Evolutionary conservation across 2,329 filamentous ascomycete genomes (phyloP).

Genomic region (Chalaropsis ovoidea): DNA sequence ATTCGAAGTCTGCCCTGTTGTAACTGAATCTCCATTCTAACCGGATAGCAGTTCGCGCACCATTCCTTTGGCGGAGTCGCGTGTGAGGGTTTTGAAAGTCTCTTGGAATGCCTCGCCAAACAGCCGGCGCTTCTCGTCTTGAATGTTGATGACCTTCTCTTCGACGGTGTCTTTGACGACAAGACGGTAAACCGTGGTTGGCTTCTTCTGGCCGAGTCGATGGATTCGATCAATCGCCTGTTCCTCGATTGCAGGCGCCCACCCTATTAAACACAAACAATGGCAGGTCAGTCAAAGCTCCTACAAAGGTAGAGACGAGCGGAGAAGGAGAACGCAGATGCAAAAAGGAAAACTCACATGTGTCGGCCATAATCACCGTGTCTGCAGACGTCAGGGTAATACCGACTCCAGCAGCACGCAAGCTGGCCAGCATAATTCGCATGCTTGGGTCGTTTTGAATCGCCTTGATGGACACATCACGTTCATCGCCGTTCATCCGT

Average conservation of each 20-base stretch:
- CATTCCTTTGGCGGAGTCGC: conserved; percentile 16
- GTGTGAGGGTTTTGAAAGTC: conserved; percentile 37
- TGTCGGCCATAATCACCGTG: conserved; percentile 73
- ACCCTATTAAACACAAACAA: conserved; percentile 42
- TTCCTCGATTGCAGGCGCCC: conserved; percentile 86
- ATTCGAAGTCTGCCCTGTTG: neutral
- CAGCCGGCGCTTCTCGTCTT: conserved; percentile 66
- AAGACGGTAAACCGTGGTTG: conserved; percentile 69
- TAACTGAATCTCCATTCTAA: neutral
- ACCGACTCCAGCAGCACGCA: conserved; percentile 74
- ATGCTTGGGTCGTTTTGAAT: conserved; percentile 58
- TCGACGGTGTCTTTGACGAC: conserved; percentile 75
- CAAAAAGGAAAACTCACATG: conserved; percentile 41
- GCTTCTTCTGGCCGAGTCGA: conserved; percentile 68
- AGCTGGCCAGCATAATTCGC: conserved; percentile 68
- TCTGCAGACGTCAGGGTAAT: conserved; percentile 79
- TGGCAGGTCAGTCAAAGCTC: neutral
- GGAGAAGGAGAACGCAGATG: neutral
- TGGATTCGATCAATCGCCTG: conserved; percentile 85
- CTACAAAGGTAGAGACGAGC: too few relatives aligned
- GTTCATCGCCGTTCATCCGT: conserved; percentile 57
- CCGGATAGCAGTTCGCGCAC: conserved; percentile 19
- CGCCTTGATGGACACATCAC: conserved; percentile 60
- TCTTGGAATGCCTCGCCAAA: conserved; percentile 73
- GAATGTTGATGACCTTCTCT: conserved; percentile 67